Evolutionary conservation across 768 basidiomycete genomes (phyloP), one percentile per base, ranked within the genome.

Genomic region (Obba rivulosa): DNA sequence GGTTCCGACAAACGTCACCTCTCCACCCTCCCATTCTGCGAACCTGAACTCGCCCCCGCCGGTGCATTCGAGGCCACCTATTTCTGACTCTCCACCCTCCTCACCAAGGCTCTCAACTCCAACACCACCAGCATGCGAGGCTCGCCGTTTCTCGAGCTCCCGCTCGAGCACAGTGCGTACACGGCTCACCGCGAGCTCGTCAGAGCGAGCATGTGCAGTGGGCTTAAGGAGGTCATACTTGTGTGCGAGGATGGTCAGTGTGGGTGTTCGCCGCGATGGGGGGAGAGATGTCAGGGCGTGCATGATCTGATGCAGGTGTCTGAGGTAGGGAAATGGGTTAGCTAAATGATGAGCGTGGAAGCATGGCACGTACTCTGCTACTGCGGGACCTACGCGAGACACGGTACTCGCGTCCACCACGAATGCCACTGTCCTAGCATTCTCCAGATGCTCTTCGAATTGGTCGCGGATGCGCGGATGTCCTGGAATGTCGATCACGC

Each of bases 21-120:
- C 82, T 8, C 90, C 89, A 2, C 87, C 90, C 56, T 91, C 89
- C 89, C 89, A 92, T 37, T 84, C 80, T 3, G 73, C 74, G 57
- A 92, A 92, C 55, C 71, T 81, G 71, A 92, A 92, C 17, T 67
- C 53, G 0, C 74, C 76, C 13, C 73, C 76, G 22, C 71, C 70
- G 46, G 66, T 74, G 59, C 85, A 87, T 42, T 91, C 87, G 46
- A 92, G 64, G 0, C 89, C 88, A 31, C 85, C 87, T 66, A 86
- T 66, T 43, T 87, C 85, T 3, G 77, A 69, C 18, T 64, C 65
- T 18, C 67, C 63, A 7, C 78, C 85, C 47, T 88, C 85, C 9
- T 71, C 83, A 2, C 87, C 89, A 2, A 92, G 66, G 34, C 81
- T 79, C 61, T 90, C 90, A 7, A 92, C 70, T 3, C 77, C 79